Evolutionary conservation across 2,329 filamentous ascomycete genomes (phyloP), one percentile per base, ranked within the genome.

Genomic region (Microsporum ferrugineum): DNA sequence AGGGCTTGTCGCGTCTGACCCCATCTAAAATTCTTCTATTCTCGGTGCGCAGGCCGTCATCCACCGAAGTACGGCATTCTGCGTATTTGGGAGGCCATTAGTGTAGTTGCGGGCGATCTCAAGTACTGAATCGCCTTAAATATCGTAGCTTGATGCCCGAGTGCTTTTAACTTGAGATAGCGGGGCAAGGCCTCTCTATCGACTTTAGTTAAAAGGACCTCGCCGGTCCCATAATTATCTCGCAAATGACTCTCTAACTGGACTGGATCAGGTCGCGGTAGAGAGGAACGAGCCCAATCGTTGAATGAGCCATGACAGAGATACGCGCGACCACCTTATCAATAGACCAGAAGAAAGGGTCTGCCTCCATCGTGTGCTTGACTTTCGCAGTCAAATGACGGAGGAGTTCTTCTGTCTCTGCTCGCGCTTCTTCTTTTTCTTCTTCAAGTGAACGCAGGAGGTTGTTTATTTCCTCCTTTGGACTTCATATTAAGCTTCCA

Each of bases 341-440:
- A 34, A 85, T 78, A 41, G 81, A 80, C 90, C 90, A 95, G 60
- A 80, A 69, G 71, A 85, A 87, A n/a, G 90, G 89, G 73, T 95
- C 89, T 61, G 36, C n/a, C 10, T 41, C 36, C 55, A 57, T 57
- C 34, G 36, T 31, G 45, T 29, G 23, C 45, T 49, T 29, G 45
- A 29, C 27, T 33, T 5, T n/a, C 14, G 51, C 33, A 7, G 31
- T 5, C 51, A 17, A 17, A 17, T 31, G n/a, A 55, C 17, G 23
- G 51, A 55, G 51, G 17, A 17, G 17, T 17, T 17, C 51, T 55
- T 36, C 51, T 23, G 6, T 31, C 51, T 5, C 31, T 17, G 17
- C 17, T 17, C 17, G 17, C 17, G 17, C 17, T 17, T 17, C 17
- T 17, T 17, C 17, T 17, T 17, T 17, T 17, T 17, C 17, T n/a